Base-by-base conservation (phyloP, 129 eudicot species). In the Flaveria trinervia region DNA sequence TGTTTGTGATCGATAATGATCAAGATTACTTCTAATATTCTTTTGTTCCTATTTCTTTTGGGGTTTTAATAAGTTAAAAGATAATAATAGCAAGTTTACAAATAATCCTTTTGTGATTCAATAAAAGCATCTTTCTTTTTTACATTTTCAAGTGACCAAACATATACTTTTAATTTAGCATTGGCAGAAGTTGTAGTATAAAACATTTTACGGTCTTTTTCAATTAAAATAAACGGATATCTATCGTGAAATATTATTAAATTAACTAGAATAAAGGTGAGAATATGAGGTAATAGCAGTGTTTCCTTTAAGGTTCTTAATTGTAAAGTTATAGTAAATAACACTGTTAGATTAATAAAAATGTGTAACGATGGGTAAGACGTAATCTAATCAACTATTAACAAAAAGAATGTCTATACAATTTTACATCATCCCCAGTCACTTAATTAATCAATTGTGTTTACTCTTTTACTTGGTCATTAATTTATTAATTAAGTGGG, bases 401-500 rank as follows among this genome's bases (percentile, higher is more conserved):
- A 80, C 79, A 65, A 80, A 65, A 20, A 52, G 79, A 80, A 80
- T 55, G 75, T 73, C 75, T 26, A 28, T 73, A 28, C 49, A 23
- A 5, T 36, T 36, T 72, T 11, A 65, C 52, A 49, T 80, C 68
- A 49, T 80, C 83, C 83, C 67, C 54, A 54, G 9, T 70, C 75
- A 73, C 83, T 80, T 74, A 55, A 73, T 44, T 79, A 26, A 80
- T 65, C 23, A 51, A 73, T 44, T 10, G 79, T 73, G 73, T 56
- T 26, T 41, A 26, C 62, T 68, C 75, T 55, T 73, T 73, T 52
- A 78, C 64, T 9, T 3, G 0, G 59, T 69, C 39, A 44, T 57
- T 56, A 69, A 44, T 65, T 44, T 26, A 65, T 65, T 65, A 30
- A 80, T 65, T 75, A 73, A 80, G 83, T 80, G 79, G 83, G 52